phyloP scores from a whole-genome alignment of 441 rosid genomes.

The Adansonia gregorii region DNA sequence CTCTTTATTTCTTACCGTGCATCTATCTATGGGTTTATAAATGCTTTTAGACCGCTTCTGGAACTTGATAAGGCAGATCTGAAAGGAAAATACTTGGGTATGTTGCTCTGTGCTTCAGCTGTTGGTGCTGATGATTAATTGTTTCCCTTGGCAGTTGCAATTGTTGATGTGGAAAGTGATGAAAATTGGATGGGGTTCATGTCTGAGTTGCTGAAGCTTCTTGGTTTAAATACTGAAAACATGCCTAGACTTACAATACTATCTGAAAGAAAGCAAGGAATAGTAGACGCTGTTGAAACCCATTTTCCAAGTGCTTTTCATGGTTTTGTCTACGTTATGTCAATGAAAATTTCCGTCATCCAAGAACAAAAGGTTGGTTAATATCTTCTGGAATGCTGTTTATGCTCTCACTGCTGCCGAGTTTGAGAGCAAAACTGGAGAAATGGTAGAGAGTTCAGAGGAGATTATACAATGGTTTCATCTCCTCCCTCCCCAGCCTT shows the following conservation, averaged over 20 bases:
- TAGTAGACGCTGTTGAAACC: slow-evolving; percentile 87
- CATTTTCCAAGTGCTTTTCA: slow-evolving; percentile 91
- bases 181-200: slow-evolving; percentile 99
- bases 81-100: slow-evolving; percentile 90
- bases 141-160: slow-evolving; percentile 80
- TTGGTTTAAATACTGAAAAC: slow-evolving; percentile 84
- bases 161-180: slow-evolving; percentile 75
- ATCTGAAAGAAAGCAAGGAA: slow-evolving; percentile 80
- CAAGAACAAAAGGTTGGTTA: slow-evolving; percentile 83
- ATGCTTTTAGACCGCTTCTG: slow-evolving; percentile 89
- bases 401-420: slow-evolving; percentile 84
- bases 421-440: slow-evolving; percentile 70
- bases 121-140: slow-evolving; percentile 83
- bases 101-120: slow-evolving; percentile 82
- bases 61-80: slow-evolving; percentile 90
- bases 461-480: slow-evolving; percentile 79
- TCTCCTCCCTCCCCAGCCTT: slow-evolving; percentile 70
- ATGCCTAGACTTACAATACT: slow-evolving; percentile 96
- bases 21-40: slow-evolving; percentile 80
- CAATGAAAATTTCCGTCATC: slow-evolving; percentile 87
- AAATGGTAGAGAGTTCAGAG: slow-evolving; percentile 84
- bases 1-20: slow-evolving; percentile 87
- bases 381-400: slow-evolving; percentile 93
- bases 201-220: slow-evolving; percentile 88
- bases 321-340: slow-evolving; percentile 85